Evolutionary conservation across 73 alveolate genomes (phyloP).

Genomic region (Tetrahymena borealis): DNA sequence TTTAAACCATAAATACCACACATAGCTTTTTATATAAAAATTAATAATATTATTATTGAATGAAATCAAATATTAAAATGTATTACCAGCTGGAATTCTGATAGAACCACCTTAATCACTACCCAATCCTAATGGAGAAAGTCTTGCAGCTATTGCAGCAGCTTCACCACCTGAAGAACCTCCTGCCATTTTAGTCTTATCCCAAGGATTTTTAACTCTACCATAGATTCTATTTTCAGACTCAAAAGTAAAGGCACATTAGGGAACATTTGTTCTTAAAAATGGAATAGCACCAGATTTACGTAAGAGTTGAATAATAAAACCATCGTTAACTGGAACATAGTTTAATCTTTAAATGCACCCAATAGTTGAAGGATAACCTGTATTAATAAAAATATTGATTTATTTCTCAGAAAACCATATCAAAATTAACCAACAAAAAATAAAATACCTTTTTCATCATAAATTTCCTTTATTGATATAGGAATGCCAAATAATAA

Average conservation of each 20-base stretch:
- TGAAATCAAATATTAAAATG: neutral
- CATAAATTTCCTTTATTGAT: slow-evolving; percentile 55
- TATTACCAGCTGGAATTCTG: slow-evolving; percentile 54
- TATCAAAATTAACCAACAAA: slow-evolving; percentile 19
- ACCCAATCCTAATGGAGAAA: slow-evolving; percentile 65
- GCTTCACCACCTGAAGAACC: slow-evolving; percentile 88
- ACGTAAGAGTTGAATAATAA: neutral
- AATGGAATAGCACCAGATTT: slow-evolving; percentile 59
- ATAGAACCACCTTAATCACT: slow-evolving; percentile 73
- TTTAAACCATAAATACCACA: neutral
- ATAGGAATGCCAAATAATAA: slow-evolving; percentile 62
- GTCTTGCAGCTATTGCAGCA: slow-evolving; percentile 49
- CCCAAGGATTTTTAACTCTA: slow-evolving; percentile 52
- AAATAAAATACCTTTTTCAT: slow-evolving; percentile 16
- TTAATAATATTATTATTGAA: neutral
- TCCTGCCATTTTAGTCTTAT: slow-evolving; percentile 57
- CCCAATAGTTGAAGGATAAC: neutral
- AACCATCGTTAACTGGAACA: slow-evolving; percentile 45
- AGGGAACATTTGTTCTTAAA: slow-evolving; percentile 53
- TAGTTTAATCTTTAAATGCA: slow-evolving; percentile 8
- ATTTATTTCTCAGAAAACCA: neutral
- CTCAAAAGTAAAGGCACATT: slow-evolving; percentile 26
- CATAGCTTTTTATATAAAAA: neutral
- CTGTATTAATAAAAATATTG: neutral
- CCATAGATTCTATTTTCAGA: slow-evolving; percentile 58